Conservation (phyloP, 83 land plant genomes). For the Picea abies region DNA sequence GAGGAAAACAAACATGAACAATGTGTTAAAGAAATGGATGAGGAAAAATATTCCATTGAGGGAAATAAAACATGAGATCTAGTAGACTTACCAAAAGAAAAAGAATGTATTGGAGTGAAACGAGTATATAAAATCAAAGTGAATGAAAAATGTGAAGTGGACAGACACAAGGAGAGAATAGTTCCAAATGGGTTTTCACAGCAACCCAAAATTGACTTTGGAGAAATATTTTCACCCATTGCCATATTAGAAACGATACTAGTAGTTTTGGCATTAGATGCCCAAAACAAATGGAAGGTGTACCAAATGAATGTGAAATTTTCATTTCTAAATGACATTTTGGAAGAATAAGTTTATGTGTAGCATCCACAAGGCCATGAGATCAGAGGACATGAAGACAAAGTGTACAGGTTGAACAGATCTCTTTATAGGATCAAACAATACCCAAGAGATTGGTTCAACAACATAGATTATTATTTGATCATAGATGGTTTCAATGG, state of each 20-base stretch:
- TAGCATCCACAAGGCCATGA: not conserved
- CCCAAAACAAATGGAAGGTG: not conserved
- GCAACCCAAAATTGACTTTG: not conserved
- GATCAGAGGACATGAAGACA: too few relatives aligned
- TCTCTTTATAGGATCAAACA: not conserved
- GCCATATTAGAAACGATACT: not conserved
- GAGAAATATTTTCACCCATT: not conserved
- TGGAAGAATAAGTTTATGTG: not conserved
- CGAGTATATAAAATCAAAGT: not conserved
- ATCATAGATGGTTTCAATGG: too few relatives aligned
- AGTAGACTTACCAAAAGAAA: not conserved
- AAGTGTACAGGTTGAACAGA: not conserved
- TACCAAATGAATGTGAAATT: not conserved
- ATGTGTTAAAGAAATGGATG: not conserved
- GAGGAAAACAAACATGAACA: not conserved
- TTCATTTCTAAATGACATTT: not conserved
- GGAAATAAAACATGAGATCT: slow-evolving; percentile 1
- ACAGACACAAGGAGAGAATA: not conserved
- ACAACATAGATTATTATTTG: too few relatives aligned
- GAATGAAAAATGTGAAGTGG: not conserved
- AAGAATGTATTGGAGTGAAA: not conserved
- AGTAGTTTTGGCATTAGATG: not conserved
- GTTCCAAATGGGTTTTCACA: not conserved
- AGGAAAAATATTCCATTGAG: not conserved
- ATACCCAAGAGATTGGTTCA: not conserved